These are phyloP conservation scores for Silene vulgaris DNA, from an alignment of 179 eudicot species.

Conservation along the genomic window DNA sequence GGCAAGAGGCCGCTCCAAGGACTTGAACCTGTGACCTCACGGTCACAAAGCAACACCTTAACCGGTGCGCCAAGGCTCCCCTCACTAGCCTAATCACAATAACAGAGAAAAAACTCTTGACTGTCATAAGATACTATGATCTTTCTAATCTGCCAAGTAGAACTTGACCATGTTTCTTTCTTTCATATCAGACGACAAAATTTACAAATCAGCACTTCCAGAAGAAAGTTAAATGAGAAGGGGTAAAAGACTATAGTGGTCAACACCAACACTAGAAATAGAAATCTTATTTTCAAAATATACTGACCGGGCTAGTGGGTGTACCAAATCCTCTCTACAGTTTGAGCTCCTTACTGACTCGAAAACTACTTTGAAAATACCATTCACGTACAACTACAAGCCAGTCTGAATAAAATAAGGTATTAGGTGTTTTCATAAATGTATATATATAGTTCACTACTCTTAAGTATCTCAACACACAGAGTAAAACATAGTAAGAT, in stretches of 20 bases:
- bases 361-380: constrained; percentile 30
- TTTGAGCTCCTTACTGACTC: constrained; percentile 23
- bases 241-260: neutral
- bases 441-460: constrained; percentile 16
- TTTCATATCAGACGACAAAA: neutral
- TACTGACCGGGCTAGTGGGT: constrained; percentile 34
- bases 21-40: too few relatives aligned
- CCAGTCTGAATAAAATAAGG: constrained; percentile 13
- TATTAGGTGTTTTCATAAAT: constrained; percentile 12
- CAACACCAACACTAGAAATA: neutral
- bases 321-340: constrained; percentile 44
- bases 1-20: too few relatives aligned
- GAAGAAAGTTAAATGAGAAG: neutral
- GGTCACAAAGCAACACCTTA: too few relatives aligned
- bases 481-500: constrained; percentile 14
- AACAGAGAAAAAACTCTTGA: neutral
- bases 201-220: neutral
- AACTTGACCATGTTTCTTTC: neutral
- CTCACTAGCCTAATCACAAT: too few relatives aligned
- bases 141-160: neutral
- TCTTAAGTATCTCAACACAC: constrained; percentile 17
- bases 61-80: too few relatives aligned
- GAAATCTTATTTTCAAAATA: neutral
- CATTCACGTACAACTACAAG: neutral
- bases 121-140: neutral